Evolutionary conservation across 257 asterid genomes (phyloP).

Genomic region (Fraxinus pennsylvanica): DNA sequence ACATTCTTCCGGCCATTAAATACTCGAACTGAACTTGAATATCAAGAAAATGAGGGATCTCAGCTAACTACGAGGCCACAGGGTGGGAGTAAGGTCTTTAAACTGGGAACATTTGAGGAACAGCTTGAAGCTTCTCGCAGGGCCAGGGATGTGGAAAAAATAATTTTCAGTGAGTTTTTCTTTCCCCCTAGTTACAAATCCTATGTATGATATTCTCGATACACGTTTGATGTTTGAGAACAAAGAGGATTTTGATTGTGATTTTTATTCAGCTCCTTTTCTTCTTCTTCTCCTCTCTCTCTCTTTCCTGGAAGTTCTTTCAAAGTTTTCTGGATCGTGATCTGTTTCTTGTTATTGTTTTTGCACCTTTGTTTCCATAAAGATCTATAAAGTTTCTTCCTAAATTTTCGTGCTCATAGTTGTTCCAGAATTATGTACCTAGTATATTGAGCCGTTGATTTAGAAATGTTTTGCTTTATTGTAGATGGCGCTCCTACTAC

Average conservation of each 20-base stretch:
- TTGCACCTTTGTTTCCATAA: background rate
- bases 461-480: conserved; percentile 18
- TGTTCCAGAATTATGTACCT: background rate
- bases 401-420: background rate
- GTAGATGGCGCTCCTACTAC: conserved; percentile 95
- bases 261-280: background rate
- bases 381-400: background rate
- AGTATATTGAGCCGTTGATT: conserved; percentile 20
- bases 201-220: conserved; percentile 8
- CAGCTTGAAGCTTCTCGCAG: conserved; percentile 98
- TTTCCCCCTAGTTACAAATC: conserved; percentile 18
- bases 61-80: conserved; percentile 38
- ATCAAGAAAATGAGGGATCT: conserved; percentile 43
- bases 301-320: background rate
- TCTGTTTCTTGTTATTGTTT: background rate
- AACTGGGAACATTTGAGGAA: conserved; percentile 79
- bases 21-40: conserved; percentile 35
- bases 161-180: conserved; percentile 74
- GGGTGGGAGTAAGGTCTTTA: conserved; percentile 48
- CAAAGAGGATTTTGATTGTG: background rate
- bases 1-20: conserved; percentile 68
- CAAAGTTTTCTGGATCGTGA: background rate
- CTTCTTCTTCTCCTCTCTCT: background rate
- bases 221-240: conserved; percentile 15
- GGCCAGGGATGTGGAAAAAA: conserved; percentile 85